Base-by-base conservation (phyloP, 768 basidiomycete species). In the Royoungia palumana region DNA sequence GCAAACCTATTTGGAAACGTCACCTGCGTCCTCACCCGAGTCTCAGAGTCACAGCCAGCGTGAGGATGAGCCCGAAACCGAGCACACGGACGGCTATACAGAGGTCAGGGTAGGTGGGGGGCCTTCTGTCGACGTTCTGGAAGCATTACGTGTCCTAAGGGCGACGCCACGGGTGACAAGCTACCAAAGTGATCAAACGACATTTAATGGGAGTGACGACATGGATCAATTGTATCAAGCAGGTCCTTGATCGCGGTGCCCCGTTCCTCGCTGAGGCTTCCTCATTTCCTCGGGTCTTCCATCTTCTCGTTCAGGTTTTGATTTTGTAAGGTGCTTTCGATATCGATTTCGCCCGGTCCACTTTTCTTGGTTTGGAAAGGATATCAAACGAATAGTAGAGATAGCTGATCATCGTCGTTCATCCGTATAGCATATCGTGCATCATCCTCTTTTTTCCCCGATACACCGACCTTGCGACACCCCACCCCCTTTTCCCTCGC, bases 1-100 rank as follows among this genome's bases (percentile, higher is more conserved):
- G 19, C 70, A 71, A 32, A 64, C 78, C 0, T 78, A 73, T 50
- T 73, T 74, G 53, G 73, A 75, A 13, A n/a, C 17, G 37, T 46
- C 36, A 7, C 14, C 30, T 32, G 13, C 40, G 14, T 37, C 49
- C 28, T 55, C 49, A n/a, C 2, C 47, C 6, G 43, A 40, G 7
- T 41, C 47, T 17, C 35, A 30, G 3, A 27, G 32, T 35, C 42
- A 40, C 19, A 19, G 5, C 10, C 48, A 32, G 10, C n/a, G 3
- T 11, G 54, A 47, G 3, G 46, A 47, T 2, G 51, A 3, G n/a
- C 11, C 12, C 1, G 46, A 41, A 20, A 36, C 8, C 17, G 46
- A 28, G 9, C 24, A 24, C 0, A 43, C 2, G 16, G 37, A 24
- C 1, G 27, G n/a, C 22, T 5, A 17, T 30, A 7, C 5, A 39